Base-by-base conservation (phyloP, 2,329 filamentous ascomycete species). In the Neoascochyta sp. region DNA sequence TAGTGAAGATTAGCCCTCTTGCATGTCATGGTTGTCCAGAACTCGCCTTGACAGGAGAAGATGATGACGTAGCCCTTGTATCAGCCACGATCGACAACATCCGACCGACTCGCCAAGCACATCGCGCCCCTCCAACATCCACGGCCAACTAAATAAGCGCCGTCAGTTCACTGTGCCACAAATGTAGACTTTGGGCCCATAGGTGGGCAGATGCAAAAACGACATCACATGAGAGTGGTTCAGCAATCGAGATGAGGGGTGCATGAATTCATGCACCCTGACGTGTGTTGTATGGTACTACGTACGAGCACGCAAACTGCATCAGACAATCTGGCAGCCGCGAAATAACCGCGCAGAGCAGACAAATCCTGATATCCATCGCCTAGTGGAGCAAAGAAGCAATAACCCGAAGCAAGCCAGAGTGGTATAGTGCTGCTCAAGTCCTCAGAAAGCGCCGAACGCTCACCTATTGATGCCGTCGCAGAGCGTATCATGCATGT, bases 371-470 rank as follows among this genome's bases (percentile, higher is more conserved):
- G n/a, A n/a, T n/a, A n/a, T n/a, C n/a, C n/a, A n/a, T n/a, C n/a
- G n/a, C n/a, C n/a, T n/a, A n/a, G n/a, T n/a, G n/a, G 38, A 29
- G 37, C 21, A 40, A 31, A 27, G 33, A 43, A 45, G 23, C 35
- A 33, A 34, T 27, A 30, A 24, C 1, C 27, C 24, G 35, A 50
- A 52, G 43, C 44, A 44, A 56, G 47, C 46, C 43, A 40, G 41
- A 44, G 33, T 50, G 52, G 53, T 57, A 53, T 57, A 57, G 36
- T 50, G 57, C 56, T 54, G 57, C 57, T 63, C 60, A 63, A 62
- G 60, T 63, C 60, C 57, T 63, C 55, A 62, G 57, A 57, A 62
- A 62, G 58, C 60, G 60, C 60, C 58, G 32, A 41, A 60, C 56
- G 58, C 60, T 62, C 54, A 50, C 57, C 60, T 63, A 41, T 60